Evolutionary conservation across 176 grass and related monocot genomes (phyloP), one percentile per base, ranked within the genome.

Genomic region (Triticum turgidum): DNA sequence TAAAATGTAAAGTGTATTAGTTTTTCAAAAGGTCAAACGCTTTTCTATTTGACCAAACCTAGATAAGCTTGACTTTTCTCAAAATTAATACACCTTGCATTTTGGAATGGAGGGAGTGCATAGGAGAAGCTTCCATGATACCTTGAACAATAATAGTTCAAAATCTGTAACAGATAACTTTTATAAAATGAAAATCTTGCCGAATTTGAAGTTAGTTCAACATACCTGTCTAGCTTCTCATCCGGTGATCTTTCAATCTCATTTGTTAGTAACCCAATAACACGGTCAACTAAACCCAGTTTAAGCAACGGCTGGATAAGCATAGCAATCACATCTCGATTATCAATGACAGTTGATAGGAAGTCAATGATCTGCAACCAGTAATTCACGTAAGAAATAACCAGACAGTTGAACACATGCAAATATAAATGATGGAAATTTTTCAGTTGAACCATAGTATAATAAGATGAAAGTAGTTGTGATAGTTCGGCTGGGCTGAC

Each of bases 241-340:
- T 95, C 88, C 25, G 61, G 73, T 90, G 87, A 85, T 70, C 94
- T 94, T 39, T 91, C 82, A 8, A 91, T 78, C 76, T 98, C 97
- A 92, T 45, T 86, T 89, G 79, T 73, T 85, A 98, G 89, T 77
- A 96, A 79, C 86, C 87, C 82, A 80, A 96, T 79, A 83, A 65
- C 72, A 84, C 88, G 78, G 65, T 89, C 68, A 56, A 85, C 58
- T 76, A 98, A 83, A 45, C 94, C 92, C 72, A 87, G 33, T 82
- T 94, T 96, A 86, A 96, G 87, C 87, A 96, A 90, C 82, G 89
- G 93, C 66, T 91, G 83, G 86, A 98, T 89, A 92, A 98, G 92
- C 78, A 92, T 84, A 61, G 54, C 66, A 52, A 29, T 49, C 64
- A 89, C 86, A 61, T 90, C 76, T 92, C 91, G 86, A 77, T 84